Conservation (phyloP, 225 moss, liverwort and hornwort genomes). For the Thuidium tamariscinum region DNA sequence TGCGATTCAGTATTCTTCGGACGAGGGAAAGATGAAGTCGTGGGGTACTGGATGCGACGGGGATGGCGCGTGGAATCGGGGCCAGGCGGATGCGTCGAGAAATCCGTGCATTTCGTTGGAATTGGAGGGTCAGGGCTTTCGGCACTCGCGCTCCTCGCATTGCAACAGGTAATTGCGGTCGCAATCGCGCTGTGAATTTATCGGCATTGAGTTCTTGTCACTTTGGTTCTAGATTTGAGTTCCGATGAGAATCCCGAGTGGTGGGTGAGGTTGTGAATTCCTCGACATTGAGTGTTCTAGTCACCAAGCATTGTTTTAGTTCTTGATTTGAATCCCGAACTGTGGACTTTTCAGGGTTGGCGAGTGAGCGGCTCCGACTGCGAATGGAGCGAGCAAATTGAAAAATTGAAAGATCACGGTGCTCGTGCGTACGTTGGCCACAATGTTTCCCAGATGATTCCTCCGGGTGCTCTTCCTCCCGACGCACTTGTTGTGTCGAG, state of each 20-base stretch:
- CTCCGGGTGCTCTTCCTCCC: slow-evolving; percentile 8
- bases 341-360: slow-evolving; percentile 50
- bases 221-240: neutral
- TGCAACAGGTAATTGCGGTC: slow-evolving; percentile 48
- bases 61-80: neutral
- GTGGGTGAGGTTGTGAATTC: neutral
- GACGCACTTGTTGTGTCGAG: slow-evolving; percentile 56
- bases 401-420: slow-evolving; percentile 44
- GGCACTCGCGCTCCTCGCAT: slow-evolving; percentile 76
- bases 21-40: neutral
- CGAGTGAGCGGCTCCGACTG: slow-evolving; percentile 83
- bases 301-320: neutral
- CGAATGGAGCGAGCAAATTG: slow-evolving; percentile 37
- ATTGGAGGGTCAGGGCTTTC: slow-evolving; percentile 87
- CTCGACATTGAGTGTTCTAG: neutral
- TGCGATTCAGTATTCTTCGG: neutral
- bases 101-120: slow-evolving; percentile 82
- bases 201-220: neutral
- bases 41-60: neutral
- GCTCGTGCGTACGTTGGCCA: slow-evolving; percentile 66
- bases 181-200: neutral
- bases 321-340: neutral
- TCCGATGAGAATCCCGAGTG: neutral
- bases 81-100: neutral
- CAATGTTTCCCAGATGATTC: slow-evolving; percentile 30